Evolutionary conservation across 208 protist genomes (phyloP), one percentile per base, ranked within the genome.

Genomic region (Trypanosoma vivax): DNA sequence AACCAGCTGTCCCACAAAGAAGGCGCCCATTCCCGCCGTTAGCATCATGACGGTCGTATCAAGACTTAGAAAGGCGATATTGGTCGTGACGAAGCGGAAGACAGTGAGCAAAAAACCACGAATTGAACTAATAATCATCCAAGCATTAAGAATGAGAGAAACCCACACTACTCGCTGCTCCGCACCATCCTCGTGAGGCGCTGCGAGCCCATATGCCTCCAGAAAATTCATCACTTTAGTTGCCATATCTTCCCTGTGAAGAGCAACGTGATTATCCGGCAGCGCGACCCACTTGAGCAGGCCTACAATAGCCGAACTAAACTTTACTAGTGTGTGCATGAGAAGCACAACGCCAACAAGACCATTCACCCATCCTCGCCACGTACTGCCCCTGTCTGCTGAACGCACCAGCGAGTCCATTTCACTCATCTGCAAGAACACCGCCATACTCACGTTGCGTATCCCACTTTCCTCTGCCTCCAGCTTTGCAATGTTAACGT

Each of bases 31-130:
- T 39, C 76, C 41, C 60, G 68, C 66, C n/a, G 86, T 76, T 23
- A 93, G 59, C 13, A 24, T 70, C n/a, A 81, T 46, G 2, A 78
- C 68, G 1, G 79, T 74, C 11, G 67, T 82, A 56, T 90, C 82
- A 0, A 83, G 62, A 19, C 70, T 81, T 18, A 89, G 50, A 29
- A 77, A 63, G 3, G 59, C 60, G 29, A 65, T 76, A 57, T 80
- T 72, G 24, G 73, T 80, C 60, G 73, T 67, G 4, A 76, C 79
- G 24, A 90, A 50, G 39, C 78, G 76, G 47, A 90, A 90, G n/a
- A 93, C 60, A 9, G 67, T 70, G 16, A 90, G 57, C 27, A 93
- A 63, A n/a, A 81, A 73, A 10, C 86, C 81, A n/a, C 86, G 86
- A 25, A 93, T 73, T 0, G 79, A 79, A 39, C 35, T 70, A 27